phyloP scores from a whole-genome alignment of 306 rosid species.

The Sesbania bispinosa region DNA sequence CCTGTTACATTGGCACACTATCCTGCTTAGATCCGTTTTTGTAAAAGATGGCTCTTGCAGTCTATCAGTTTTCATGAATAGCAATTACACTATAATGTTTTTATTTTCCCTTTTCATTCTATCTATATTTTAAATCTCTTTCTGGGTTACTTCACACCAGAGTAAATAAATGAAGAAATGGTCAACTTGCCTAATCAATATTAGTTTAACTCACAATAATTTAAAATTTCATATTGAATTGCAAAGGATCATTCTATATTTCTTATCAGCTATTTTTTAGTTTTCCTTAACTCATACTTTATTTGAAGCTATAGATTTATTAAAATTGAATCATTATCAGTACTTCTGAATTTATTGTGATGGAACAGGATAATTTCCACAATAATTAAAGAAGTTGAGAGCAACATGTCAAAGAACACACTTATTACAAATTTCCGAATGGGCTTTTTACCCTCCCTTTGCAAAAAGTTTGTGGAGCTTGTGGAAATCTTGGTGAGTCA shows the following conservation, averaged over 20 bases:
- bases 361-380: conserved; percentile 78
- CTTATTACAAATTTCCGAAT: conserved; percentile 72
- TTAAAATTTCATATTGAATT: conserved; percentile 14
- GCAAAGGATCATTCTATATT: neutral
- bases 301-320: conserved; percentile 18
- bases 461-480: conserved; percentile 82
- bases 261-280: conserved; percentile 2
- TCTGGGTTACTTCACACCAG: neutral
- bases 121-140: conserved; percentile 10
- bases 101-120: neutral
- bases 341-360: conserved; percentile 37
- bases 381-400: conserved; percentile 85
- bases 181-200: conserved; percentile 12
- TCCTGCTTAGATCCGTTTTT: conserved; percentile 11
- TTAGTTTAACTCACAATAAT: conserved; percentile 8
- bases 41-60: neutral
- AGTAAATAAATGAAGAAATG: neutral
- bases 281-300: conserved; percentile 15
- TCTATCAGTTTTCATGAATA: conserved; percentile 12
- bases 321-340: conserved; percentile 11
- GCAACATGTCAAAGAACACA: conserved; percentile 73
- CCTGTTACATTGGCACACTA: neutral
- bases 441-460: conserved; percentile 73
- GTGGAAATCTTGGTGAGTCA: conserved; percentile 75
- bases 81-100: neutral